Percentiles rank a stretch among this genome's conserved stretches.
Conservation (phyloP, 345 rosid species). For the Salix arbutifolia region DNA sequence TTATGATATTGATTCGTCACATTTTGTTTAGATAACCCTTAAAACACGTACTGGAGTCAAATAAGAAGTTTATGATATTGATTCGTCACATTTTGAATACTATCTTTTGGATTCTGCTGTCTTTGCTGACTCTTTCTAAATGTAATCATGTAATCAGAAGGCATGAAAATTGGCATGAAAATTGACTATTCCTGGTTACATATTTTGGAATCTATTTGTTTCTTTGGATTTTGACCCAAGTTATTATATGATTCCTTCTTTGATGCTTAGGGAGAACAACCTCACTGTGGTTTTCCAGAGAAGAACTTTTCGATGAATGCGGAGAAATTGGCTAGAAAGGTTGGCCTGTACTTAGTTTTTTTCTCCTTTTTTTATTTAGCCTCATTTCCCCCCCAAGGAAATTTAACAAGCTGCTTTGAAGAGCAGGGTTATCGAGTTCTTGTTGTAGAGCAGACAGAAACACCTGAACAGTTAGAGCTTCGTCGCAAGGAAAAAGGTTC, state of each 20-base stretch:
- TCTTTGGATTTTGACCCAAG: not conserved
- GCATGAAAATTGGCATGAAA: no score
- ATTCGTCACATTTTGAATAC: no score
- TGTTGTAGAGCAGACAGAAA: constrained; percentile 95
- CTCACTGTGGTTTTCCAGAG: constrained; percentile 99
- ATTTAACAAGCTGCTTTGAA: constrained; percentile 23
- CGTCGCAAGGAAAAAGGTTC: constrained; percentile 88
- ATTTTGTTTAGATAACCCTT: not conserved
- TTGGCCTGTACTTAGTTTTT: constrained; percentile 23
- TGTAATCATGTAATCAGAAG: not conserved
- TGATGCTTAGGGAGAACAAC: constrained; percentile 80
- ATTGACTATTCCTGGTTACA: not conserved
- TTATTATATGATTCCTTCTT: constrained; percentile 12
- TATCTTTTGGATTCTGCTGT: not conserved
- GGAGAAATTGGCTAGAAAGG: constrained; percentile 93
- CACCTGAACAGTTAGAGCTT: constrained; percentile 89
- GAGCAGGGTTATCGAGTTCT: constrained; percentile 95
- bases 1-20: not conserved
- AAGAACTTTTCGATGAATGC: constrained; percentile 78
- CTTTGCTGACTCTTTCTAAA: not conserved
- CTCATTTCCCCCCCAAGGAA: constrained; percentile 9
- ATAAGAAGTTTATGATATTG: no score
- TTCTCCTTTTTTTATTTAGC: constrained; percentile 7
- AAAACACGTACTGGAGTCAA: not conserved
- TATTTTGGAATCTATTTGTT: not conserved